These are phyloP conservation scores for Rehmannia glutinosa DNA, from an alignment of 257 asterid genomes.

Conservation along the genomic window DNA sequence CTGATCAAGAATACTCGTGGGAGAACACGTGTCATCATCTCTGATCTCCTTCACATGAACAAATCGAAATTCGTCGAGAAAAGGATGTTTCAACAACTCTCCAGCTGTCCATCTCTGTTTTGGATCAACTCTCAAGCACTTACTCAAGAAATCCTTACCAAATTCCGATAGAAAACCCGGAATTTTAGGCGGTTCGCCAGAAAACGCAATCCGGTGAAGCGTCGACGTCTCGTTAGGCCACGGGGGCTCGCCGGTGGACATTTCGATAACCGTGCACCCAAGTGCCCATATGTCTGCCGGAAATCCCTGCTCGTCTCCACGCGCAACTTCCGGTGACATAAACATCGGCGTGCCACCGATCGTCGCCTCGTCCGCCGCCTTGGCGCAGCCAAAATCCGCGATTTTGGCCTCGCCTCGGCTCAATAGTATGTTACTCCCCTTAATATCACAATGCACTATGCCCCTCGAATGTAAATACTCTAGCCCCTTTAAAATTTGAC, in stretches of 20 bases:
- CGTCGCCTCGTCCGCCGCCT: constrained; percentile 21
- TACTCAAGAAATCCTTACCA: constrained; percentile 63
- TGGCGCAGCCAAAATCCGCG: constrained; percentile 77
- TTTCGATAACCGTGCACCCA: constrained; percentile 74
- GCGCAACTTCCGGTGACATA: constrained; percentile 84
- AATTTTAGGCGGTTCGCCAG: constrained; percentile 50
- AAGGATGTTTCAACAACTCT: constrained; percentile 57
- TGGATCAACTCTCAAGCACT: constrained; percentile 51
- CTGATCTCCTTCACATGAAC: background rate
- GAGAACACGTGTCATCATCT: constrained; percentile 31
- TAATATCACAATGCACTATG: constrained; percentile 74
- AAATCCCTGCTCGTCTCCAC: constrained; percentile 61
- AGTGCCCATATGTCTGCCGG: constrained; percentile 79
- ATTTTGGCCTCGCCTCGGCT: constrained; percentile 40
- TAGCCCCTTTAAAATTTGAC: constrained; percentile 46
- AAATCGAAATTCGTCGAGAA: constrained; percentile 27
- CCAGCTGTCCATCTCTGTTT: constrained; percentile 61
- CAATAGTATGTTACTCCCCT: constrained; percentile 58
- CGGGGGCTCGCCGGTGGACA: constrained; percentile 64
- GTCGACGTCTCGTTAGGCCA: constrained; percentile 48
- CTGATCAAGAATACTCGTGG: constrained; percentile 71
- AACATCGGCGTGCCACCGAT: constrained; percentile 70
- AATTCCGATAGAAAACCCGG: constrained; percentile 50
- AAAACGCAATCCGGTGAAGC: constrained; percentile 50
- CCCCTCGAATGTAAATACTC: constrained; percentile 60